phyloP scores from a whole-genome alignment of 2,329 filamentous ascomycete species.

The Aspergillus niger region DNA sequence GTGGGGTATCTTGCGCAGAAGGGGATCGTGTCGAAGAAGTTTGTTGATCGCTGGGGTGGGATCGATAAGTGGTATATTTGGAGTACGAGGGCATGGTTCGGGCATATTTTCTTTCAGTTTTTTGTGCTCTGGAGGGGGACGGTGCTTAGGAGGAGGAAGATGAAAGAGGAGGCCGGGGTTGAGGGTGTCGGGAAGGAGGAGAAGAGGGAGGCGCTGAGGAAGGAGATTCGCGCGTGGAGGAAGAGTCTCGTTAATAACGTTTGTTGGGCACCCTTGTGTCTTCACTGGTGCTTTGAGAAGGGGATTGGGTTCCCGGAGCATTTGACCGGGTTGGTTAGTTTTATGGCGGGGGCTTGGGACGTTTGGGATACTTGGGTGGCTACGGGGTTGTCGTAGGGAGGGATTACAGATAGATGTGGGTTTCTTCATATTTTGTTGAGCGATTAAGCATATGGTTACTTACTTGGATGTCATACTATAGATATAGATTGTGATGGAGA shows the following conservation, averaged over 20 bases:
- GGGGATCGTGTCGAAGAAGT: conserved; percentile 60
- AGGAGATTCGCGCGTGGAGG: conserved; percentile 59
- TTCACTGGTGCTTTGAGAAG: conserved; percentile 77
- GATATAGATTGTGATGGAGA: background rate
- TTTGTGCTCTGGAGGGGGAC: conserved; percentile 60
- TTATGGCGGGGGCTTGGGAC: conserved; percentile 50
- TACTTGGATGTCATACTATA: background rate
- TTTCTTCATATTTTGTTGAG: background rate
- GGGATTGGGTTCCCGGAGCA: conserved; percentile 62
- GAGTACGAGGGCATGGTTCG: conserved; percentile 79
- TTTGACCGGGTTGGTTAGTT: conserved; percentile 61
- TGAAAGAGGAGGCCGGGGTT: conserved; percentile 24
- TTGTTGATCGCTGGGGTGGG: conserved; percentile 49
- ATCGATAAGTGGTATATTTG: conserved; percentile 66
- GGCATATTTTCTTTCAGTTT: conserved; percentile 76
- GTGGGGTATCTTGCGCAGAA: conserved; percentile 73
- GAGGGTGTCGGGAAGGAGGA: conserved; percentile 22
- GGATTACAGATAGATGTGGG: background rate
- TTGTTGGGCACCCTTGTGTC: conserved; percentile 77
- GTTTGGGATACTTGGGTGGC: conserved; percentile 50
- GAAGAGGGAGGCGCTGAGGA: conserved; percentile 34
- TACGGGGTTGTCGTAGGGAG: conserved; percentile 29
- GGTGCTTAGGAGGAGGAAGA: conserved; percentile 34
- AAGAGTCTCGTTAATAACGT: conserved; percentile 66
- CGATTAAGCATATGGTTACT: background rate